Evolutionary conservation across 495 filamentous ascomycete species (phyloP), one percentile per base, ranked within the genome.

Genomic region (Thozetella sp.): DNA sequence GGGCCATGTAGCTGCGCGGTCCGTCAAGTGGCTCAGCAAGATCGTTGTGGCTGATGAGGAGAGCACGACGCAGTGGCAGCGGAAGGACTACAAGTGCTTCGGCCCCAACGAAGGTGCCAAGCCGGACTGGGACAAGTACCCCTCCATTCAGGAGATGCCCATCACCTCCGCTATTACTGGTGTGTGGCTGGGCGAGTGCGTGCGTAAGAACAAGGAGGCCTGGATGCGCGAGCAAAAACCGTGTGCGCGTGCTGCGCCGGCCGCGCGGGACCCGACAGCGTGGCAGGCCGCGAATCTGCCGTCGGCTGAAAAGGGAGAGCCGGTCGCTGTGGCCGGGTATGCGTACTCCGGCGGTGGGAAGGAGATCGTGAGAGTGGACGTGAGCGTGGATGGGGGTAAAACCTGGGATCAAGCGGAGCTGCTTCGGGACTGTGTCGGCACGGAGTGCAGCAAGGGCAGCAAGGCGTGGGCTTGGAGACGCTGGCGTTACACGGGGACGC

Each of bases 61-160:
- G 0, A 74, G 68, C 13, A 56, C 30, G 26, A 74, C 73, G 1
- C 76, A 78, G 0, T 76, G 81, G 22, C 79, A 83, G 60, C 66
- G 67, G 10, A 80, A 80, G 54, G 82, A 86, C 63, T 87, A 88
- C 62, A 67, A 87, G 1, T 87, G 87, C 68, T 88, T 81, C 66
- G 81, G 75, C 3, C 78, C 75, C 20, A 84, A 88, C 66, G 72
- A 85, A 17, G 85, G 85, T 13, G 84, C 87, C 59, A 88, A 88
- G 58, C 73, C 77, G 13, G 55, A 66, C 4, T 80, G 76, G 65
- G 77, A 67, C 22, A 76, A 82, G 13, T 84, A 85, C 4, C 80
- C 86, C 53, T 78, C 78, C 43, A 88, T 88, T 60, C 85, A 87
- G 63, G 86, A 87, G 13, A 87, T 87, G 86, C 86, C 86, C 0